Evolutionary conservation across 345 rosid species (phyloP), one percentile per base, ranked within the genome.

Genomic region (Heritiera fomes): DNA sequence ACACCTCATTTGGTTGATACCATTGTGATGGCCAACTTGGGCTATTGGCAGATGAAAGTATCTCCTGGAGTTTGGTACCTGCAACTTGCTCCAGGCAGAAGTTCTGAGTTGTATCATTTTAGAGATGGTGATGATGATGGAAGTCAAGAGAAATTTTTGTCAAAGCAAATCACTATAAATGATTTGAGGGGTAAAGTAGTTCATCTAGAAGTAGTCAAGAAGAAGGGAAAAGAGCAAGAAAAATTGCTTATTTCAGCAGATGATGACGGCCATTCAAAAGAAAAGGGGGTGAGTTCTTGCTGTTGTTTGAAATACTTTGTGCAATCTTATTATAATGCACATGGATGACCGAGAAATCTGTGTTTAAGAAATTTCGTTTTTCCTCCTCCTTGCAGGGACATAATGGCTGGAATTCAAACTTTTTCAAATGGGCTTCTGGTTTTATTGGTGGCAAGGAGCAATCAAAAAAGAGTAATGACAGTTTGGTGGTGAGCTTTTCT

Each of bases 21-120:
- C 71, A 85, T 91, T 85, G 99, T 97, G 81, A 97, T 97, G 99
- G 99, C 98, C 84, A 96, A 96, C 86, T 87, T 96, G 85, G 99
- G 99, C 41, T 96, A 94, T 84, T 96, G 98, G 99, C 99, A 96
- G 86, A 96, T 94, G 99, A 96, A 96, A 88, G 99, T 90, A 74
- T 96, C 97, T 78, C 98, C 99, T 77, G 99, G 99, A 72, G 94
- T 96, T 80, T 96, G 98, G 98, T 91, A 92, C 80, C 87, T 94
- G 77, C 99, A 96, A 86, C 98, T 96, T 84, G 99, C 98, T 65
- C 98, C 97, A 0, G 98, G 98, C 30, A 87, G 99, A 86, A 96
- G 99, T 88, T 91, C 93, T 40, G 98, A 94, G 84, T 87, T 96
- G 71, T 96, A 94, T 77, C 84, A 38, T 75, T 63, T 96, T 76